Percentiles rank a stretch among this genome's conserved stretches.
Evolutionary conservation across 2,329 filamentous ascomycete species (phyloP).

Genomic region (Penicillium capsulatum): DNA sequence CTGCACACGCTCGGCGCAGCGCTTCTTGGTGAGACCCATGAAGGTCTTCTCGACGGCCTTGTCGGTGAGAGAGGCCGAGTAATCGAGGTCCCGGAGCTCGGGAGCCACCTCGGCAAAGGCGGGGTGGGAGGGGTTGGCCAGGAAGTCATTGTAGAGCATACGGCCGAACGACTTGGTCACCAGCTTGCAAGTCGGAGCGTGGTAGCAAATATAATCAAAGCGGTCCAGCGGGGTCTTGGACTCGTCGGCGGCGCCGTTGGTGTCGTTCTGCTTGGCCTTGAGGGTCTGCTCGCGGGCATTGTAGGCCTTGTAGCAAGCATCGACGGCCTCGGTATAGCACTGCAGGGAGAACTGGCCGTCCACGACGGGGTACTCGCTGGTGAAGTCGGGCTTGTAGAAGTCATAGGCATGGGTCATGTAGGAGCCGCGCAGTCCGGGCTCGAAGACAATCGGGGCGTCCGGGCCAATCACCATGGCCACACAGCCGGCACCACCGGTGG

Average conservation of each 20-base stretch:
- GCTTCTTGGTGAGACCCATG: constrained; percentile 78
- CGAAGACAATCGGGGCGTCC: constrained; percentile 69
- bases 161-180: constrained; percentile 81
- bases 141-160: constrained; percentile 81
- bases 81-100: constrained; percentile 73
- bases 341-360: constrained; percentile 78
- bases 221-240: constrained; percentile 66
- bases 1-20: constrained; percentile 71
- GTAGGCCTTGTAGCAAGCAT: constrained; percentile 77
- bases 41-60: constrained; percentile 84
- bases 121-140: constrained; percentile 62
- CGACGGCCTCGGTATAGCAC: constrained; percentile 77
- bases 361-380: constrained; percentile 81
- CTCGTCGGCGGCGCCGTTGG: constrained; percentile 47
- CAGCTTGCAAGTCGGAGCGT: constrained; percentile 81
- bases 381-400: constrained; percentile 86
- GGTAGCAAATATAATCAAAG: constrained; percentile 80
- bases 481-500: constrained; percentile 73
- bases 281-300: constrained; percentile 65
- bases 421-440: constrained; percentile 72
- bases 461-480: constrained; percentile 77
- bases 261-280: constrained; percentile 46
- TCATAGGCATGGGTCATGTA: constrained; percentile 84
- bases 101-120: constrained; percentile 70
- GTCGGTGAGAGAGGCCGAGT: constrained; percentile 73